These are phyloP conservation scores for Zasmidium cellare DNA, from an alignment of 2,329 filamentous ascomycete genomes.

Conservation along the genomic window DNA sequence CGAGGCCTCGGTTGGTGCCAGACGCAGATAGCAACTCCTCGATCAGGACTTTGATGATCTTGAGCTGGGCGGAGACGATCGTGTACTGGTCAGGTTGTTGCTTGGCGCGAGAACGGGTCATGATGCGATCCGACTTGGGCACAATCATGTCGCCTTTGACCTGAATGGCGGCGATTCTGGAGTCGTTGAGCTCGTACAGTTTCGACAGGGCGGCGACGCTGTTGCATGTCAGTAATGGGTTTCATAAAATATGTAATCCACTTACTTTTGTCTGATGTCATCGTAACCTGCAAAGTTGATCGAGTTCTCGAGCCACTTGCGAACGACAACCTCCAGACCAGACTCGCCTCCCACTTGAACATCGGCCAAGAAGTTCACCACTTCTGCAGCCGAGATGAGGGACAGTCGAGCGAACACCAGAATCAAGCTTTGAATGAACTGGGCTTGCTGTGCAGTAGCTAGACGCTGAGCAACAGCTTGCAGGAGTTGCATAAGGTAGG, in stretches of 20 bases:
- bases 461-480: conserved; percentile 85
- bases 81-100: conserved; percentile 89
- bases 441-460: conserved; percentile 76
- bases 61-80: conserved; percentile 80
- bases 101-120: conserved; percentile 88
- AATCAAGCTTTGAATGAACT: conserved; percentile 93
- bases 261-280: conserved; percentile 92
- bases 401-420: conserved; percentile 92
- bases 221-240: conserved; percentile 14
- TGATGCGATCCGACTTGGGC: conserved; percentile 75
- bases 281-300: conserved; percentile 98
- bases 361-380: conserved; percentile 86
- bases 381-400: conserved; percentile 79
- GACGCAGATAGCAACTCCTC: conserved; percentile 85
- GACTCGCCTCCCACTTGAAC: conserved; percentile 77
- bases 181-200: conserved; percentile 82
- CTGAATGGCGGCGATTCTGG: conserved; percentile 72
- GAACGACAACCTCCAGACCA: conserved; percentile 84
- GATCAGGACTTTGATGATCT: conserved; percentile 93
- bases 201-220: conserved; percentile 92
- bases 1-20: conserved; percentile 50
- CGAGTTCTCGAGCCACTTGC: conserved; percentile 97
- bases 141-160: conserved; percentile 93
- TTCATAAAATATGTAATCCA: conserved; percentile 17
- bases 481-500: conserved; percentile 83